phyloP scores from a whole-genome alignment of 2,329 filamentous ascomycete species.

The Claviceps sp. region DNA sequence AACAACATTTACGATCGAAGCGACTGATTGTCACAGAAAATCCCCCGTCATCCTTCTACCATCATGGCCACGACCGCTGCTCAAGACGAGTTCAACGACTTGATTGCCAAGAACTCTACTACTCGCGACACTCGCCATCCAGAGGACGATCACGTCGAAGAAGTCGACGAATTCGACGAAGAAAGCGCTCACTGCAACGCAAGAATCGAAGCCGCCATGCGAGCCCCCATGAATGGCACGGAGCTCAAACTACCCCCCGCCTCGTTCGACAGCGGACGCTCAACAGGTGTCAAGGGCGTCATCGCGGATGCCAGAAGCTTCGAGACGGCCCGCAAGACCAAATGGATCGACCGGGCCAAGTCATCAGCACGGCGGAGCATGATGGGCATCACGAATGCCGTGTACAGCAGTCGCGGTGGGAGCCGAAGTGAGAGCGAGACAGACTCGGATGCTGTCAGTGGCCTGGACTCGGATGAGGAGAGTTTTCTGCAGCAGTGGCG shows the following conservation, averaged over 20 bases:
- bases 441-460: conserved; percentile 28
- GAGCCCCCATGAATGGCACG: conserved; percentile 40
- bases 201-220: conserved; percentile 51
- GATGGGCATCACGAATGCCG: conserved; percentile 30
- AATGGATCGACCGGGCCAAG: conserved; percentile 39
- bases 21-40: conserved; percentile 1
- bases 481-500: conserved; percentile 77
- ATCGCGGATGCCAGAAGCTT: conserved; percentile 73
- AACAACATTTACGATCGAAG: background rate
- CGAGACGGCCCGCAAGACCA: conserved; percentile 48
- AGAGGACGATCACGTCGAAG: conserved; percentile 17
- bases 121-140: conserved; percentile 27
- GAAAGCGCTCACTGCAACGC: conserved; percentile 39
- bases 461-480: conserved; percentile 55
- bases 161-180: conserved; percentile 39
- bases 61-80: conserved; percentile 47
- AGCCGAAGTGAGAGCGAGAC: conserved; percentile 31
- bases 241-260: conserved; percentile 48
- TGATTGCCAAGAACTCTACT: conserved; percentile 42
- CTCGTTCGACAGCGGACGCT: conserved; percentile 52
- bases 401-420: conserved; percentile 5
- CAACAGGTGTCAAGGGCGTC: conserved; percentile 76
- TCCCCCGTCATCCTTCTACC: conserved; percentile 8
- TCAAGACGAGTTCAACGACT: conserved; percentile 53
- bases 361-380: conserved; percentile 41